Evolutionary conservation across 768 basidiomycete species (phyloP).

Genomic region (Asterophora parasitica): DNA sequence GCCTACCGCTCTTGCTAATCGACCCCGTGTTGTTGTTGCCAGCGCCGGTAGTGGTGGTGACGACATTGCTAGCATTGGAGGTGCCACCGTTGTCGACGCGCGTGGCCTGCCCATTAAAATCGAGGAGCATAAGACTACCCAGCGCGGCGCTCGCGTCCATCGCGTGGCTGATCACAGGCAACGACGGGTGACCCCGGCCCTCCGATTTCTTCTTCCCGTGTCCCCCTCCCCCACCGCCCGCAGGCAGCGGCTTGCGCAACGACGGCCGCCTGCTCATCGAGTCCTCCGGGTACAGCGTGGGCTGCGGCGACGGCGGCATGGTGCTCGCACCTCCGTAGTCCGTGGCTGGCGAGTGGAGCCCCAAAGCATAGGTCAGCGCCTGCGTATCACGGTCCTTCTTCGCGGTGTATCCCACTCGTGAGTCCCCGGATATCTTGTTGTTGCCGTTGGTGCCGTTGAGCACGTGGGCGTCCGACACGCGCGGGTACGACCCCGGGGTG

Average conservation of each 20-base stretch:
- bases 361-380: constrained; percentile 33
- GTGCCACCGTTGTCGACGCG: constrained; percentile 2
- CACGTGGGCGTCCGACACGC: constrained; percentile 38
- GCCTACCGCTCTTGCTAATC: constrained; percentile 2
- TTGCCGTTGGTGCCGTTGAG: too few species aligned
- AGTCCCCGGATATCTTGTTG: neutral
- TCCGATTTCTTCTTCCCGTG: constrained; percentile 1
- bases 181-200: constrained; percentile 14
- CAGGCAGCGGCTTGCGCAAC: constrained; percentile 6
- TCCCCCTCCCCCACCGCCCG: too few species aligned
- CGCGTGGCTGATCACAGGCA: constrained; percentile 20
- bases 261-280: constrained; percentile 43
- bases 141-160: constrained; percentile 43
- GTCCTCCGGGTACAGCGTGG: constrained; percentile 68
- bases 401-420: too few species aligned
- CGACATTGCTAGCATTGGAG: too few species aligned
- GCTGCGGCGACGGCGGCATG: constrained; percentile 44
- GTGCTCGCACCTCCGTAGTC: constrained; percentile 17
- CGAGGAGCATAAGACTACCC: constrained; percentile 60
- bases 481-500: constrained; percentile 48
- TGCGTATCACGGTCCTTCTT: constrained; percentile 34
- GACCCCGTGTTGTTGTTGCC: too few species aligned
- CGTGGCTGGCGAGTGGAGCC: constrained; percentile 32
- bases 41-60: too few species aligned
- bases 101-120: constrained; percentile 32